Percentiles rank a stretch among this genome's conserved stretches.
Conservation (phyloP, 2,329 filamentous ascomycete genomes). For the Alternaria panax region DNA sequence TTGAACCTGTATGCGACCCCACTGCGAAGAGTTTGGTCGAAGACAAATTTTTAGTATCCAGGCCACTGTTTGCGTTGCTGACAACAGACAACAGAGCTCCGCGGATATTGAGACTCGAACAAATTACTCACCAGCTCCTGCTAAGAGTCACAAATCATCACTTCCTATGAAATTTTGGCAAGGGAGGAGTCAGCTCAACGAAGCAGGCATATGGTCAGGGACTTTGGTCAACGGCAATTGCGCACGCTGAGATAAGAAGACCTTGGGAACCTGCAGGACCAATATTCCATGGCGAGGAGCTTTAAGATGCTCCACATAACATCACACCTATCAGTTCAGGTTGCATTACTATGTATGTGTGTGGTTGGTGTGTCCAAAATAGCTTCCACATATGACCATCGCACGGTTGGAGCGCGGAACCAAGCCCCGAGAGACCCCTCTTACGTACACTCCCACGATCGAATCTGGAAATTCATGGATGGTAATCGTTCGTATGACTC, state of each 20-base stretch:
- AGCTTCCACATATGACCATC: neutral
- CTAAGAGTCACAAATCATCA: neutral
- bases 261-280: neutral
- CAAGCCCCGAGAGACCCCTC: neutral
- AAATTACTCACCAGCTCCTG: neutral
- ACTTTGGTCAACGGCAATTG: neutral
- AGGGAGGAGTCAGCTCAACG: neutral
- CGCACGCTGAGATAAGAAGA: neutral
- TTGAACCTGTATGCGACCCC: neutral
- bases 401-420: neutral
- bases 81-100: neutral
- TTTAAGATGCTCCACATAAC: neutral
- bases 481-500: neutral
- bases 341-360: neutral
- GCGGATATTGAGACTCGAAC: neutral
- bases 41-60: neutral
- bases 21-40: neutral
- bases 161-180: neutral
- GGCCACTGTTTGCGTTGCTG: neutral
- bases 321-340: neutral
- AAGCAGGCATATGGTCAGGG: neutral
- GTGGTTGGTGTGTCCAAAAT: neutral
- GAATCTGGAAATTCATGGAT: neutral
- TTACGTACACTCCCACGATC: neutral
- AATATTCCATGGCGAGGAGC: neutral